Conservation (phyloP, 805 yeast species). For the Metschnikowia gelsemii region DNA sequence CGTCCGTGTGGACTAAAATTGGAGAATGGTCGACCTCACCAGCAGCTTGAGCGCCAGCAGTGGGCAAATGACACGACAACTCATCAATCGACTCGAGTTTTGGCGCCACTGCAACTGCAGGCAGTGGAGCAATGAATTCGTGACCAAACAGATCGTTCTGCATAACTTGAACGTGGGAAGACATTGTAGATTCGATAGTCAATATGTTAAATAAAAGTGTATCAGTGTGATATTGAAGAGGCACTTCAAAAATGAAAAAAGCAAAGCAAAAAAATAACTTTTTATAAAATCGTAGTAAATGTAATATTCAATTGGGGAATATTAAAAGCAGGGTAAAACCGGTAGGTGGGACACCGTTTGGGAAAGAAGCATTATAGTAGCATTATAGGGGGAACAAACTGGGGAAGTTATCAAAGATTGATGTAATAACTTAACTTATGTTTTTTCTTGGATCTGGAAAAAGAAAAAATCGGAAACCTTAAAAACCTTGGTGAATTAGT, state of each 20-base stretch:
- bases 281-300: slow-evolving; percentile 25
- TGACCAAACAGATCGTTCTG: slow-evolving; percentile 19
- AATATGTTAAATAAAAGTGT: background rate
- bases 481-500: slow-evolving; percentile 23
- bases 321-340: slow-evolving; percentile 17
- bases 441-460: slow-evolving; percentile 17
- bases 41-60: slow-evolving; percentile 16
- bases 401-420: slow-evolving; percentile 27
- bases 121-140: slow-evolving; percentile 13
- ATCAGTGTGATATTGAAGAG: slow-evolving; percentile 12
- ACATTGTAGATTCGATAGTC: slow-evolving; percentile 14
- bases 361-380: slow-evolving; percentile 35
- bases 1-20: slow-evolving; percentile 51
- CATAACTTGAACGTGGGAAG: slow-evolving; percentile 20
- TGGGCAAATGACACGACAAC: slow-evolving; percentile 30
- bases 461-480: slow-evolving; percentile 24
- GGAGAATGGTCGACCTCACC: slow-evolving; percentile 37
- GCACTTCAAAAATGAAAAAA: slow-evolving; percentile 15
- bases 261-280: slow-evolving; percentile 20
- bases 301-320: slow-evolving; percentile 16
- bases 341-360: slow-evolving; percentile 34
- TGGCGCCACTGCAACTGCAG: slow-evolving; percentile 15
- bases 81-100: slow-evolving; percentile 25
- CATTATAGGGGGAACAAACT: slow-evolving; percentile 26
- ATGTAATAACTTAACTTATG: slow-evolving; percentile 21